A percentile compares a stretch with the other conserved stretches of the same genome.
Conservation (phyloP, 371 early-diverging fungal genomes). For the Mucor velutinosus region DNA sequence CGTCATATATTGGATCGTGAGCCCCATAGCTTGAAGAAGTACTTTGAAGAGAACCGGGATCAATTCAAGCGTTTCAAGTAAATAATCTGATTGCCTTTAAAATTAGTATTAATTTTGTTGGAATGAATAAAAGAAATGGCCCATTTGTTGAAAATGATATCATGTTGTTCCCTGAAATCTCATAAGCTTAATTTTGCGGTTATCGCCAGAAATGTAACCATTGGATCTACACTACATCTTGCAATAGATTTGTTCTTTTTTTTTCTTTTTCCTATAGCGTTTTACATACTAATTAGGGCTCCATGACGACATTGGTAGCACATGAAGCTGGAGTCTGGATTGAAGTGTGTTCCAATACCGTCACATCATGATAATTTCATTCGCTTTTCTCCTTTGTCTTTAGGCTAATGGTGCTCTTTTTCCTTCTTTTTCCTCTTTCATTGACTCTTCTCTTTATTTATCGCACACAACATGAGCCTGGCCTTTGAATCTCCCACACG, state of each 20-base stretch:
- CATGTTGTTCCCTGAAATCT: neutral
- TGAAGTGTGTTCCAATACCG: constrained; percentile 1
- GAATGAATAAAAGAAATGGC: neutral
- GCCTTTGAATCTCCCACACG: constrained; percentile 49
- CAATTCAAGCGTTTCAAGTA: constrained; percentile 40
- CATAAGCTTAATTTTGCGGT: no score
- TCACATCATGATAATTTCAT: constrained; percentile 10
- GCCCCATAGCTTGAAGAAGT: constrained; percentile 32
- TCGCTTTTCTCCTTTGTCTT: neutral
- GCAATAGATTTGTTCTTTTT: neutral
- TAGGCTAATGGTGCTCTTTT: neutral
- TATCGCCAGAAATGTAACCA: neutral
- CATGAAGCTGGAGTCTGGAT: constrained; percentile 12
- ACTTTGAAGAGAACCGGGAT: constrained; percentile 41
- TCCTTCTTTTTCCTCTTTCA: constrained; percentile 3
- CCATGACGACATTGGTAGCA: constrained; percentile 14
- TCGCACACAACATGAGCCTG: constrained; percentile 33
- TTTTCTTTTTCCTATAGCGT: neutral
- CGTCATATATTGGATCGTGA: constrained; percentile 30
- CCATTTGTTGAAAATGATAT: neutral
- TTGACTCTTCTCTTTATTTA: neutral
- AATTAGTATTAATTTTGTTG: neutral
- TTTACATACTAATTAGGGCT: neutral
- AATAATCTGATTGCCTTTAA: neutral
- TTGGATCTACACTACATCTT: neutral